Conservation (phyloP, 768 basidiomycete species). For the Suillus subluteus region DNA sequence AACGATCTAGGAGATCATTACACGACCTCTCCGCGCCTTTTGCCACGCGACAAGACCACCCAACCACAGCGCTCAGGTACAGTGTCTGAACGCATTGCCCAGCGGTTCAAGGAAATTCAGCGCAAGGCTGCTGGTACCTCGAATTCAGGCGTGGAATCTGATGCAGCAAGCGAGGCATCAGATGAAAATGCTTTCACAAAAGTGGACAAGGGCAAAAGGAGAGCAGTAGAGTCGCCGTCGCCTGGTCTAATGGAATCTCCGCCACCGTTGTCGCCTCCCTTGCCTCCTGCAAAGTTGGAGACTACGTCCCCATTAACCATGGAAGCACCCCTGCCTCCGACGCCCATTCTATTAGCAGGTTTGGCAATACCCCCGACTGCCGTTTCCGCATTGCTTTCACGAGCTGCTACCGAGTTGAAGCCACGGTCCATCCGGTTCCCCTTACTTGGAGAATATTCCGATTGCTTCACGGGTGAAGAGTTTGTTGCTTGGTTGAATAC, state of each 20-base stretch:
- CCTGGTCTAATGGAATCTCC: constrained; percentile 51
- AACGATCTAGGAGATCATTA: constrained; percentile 67
- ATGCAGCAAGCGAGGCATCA: constrained; percentile 27
- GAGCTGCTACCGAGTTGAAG: constrained; percentile 73
- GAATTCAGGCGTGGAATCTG: constrained; percentile 29
- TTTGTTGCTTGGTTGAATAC: constrained; percentile 83
- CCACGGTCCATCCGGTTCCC: constrained; percentile 76
- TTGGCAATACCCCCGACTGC: constrained; percentile 65
- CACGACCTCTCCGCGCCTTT: constrained; percentile 75
- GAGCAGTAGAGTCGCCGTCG: constrained; percentile 49
- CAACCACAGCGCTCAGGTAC: constrained; percentile 70
- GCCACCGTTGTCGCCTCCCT: constrained; percentile 62
- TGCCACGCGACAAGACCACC: constrained; percentile 55
- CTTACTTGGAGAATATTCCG: constrained; percentile 80
- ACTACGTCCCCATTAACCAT: constrained; percentile 38
- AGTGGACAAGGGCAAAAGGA: constrained; percentile 86
- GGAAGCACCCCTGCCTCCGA: constrained; percentile 44
- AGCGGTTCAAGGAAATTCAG: constrained; percentile 81
- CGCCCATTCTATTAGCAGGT: constrained; percentile 75
- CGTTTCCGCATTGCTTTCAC: constrained; percentile 69
- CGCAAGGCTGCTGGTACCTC: constrained; percentile 47
- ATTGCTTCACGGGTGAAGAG: constrained; percentile 89
- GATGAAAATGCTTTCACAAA: constrained; percentile 47
- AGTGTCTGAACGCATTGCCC: constrained; percentile 85
- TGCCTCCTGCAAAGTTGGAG: constrained; percentile 50